Evolutionary conservation across 2,329 filamentous ascomycete genomes (phyloP).

Genomic region (Trichoderma endophyticum): DNA sequence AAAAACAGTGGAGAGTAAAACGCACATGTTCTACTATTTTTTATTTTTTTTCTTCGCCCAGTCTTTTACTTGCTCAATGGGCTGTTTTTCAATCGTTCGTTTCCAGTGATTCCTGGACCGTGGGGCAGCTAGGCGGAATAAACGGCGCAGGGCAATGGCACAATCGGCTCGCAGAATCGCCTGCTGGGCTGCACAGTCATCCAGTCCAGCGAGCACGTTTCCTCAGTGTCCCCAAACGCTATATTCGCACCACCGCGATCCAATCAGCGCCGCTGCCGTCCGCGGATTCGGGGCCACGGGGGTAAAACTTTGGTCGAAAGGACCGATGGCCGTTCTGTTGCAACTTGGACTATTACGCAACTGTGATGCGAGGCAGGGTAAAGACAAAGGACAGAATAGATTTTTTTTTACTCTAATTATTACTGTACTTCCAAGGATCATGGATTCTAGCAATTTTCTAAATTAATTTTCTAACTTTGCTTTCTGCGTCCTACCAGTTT

Average conservation of each 20-base stretch:
- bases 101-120: neutral
- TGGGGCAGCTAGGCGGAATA: conserved; percentile 1
- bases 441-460: neutral
- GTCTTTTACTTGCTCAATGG: neutral
- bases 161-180: neutral
- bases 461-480: neutral
- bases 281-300: conserved; percentile 7
- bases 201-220: conserved; percentile 20
- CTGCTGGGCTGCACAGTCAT: neutral
- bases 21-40: neutral
- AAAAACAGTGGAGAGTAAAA: neutral
- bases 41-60: neutral
- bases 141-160: conserved; percentile 2
- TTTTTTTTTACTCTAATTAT: neutral
- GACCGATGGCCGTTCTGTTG: neutral
- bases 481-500: neutral
- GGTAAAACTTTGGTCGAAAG: neutral
- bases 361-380: conserved; percentile 16
- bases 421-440: neutral
- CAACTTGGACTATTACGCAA: conserved; percentile 20
- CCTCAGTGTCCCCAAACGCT: neutral
- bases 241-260: neutral
- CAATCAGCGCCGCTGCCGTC: conserved; percentile 5
- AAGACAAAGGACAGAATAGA: neutral
- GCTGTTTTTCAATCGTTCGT: neutral